A percentile compares a stretch with the other conserved stretches of the same genome.
phyloP scores from a whole-genome alignment of 2,329 filamentous ascomycete species.

The Cladobotryum protrusum region DNA sequence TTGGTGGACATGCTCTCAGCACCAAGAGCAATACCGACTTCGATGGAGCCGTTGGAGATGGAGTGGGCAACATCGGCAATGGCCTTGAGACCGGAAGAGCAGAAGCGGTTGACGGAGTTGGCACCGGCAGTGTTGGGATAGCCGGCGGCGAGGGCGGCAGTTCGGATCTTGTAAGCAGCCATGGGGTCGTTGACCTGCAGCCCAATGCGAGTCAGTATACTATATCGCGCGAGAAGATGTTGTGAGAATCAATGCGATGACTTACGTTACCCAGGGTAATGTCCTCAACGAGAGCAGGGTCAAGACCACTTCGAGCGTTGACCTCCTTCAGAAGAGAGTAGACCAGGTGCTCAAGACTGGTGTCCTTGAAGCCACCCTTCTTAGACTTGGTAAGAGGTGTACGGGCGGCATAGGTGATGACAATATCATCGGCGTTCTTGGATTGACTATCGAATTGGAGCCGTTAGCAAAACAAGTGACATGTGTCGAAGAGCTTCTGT shows the following conservation, averaged over 20 bases:
- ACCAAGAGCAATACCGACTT: constrained; percentile 80
- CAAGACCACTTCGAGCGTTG: constrained; percentile 64
- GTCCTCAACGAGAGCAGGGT: constrained; percentile 78
- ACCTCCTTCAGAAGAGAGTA: constrained; percentile 77
- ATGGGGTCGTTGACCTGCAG: constrained; percentile 71
- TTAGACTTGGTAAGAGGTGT: constrained; percentile 82
- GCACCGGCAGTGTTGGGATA: constrained; percentile 85
- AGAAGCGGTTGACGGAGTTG: constrained; percentile 89
- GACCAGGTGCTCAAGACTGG: constrained; percentile 77
- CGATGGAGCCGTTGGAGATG: constrained; percentile 73
- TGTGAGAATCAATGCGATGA: neutral
- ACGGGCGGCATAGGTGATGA: constrained; percentile 87
- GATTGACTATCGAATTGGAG: constrained; percentile 54
- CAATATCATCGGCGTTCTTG: constrained; percentile 92
- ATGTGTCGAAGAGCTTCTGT: neutral
- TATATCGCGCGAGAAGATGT: neutral
- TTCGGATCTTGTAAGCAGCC: constrained; percentile 85
- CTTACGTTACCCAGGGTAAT: constrained; percentile 84
- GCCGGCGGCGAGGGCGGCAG: constrained; percentile 81
- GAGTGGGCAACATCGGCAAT: constrained; percentile 91
- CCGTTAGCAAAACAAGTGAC: constrained; percentile 7
- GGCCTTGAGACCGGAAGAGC: constrained; percentile 91
- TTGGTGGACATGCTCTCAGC: constrained; percentile 81
- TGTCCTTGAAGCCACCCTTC: constrained; percentile 96
- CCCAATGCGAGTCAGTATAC: neutral